A percentile compares a stretch with the other conserved stretches of the same genome.
These are phyloP conservation scores for Houttuynia cordata DNA, from an alignment of 164 flowering plant species.

Conservation along the genomic window DNA sequence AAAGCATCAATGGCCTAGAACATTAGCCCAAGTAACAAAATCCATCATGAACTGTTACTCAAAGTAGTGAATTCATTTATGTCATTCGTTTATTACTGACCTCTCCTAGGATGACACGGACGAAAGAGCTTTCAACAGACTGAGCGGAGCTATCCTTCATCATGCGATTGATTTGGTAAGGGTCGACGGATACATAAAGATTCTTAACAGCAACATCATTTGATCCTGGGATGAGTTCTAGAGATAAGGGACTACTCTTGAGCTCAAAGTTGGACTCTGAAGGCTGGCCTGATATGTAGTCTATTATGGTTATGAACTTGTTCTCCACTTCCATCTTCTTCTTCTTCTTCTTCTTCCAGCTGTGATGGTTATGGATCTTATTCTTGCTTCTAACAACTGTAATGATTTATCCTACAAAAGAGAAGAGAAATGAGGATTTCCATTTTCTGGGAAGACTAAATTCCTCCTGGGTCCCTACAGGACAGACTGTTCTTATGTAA, in stretches of 20 bases:
- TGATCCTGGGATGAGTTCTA: constrained; percentile 15
- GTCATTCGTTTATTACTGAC: constrained; percentile 15
- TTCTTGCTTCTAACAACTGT: too few relatives aligned
- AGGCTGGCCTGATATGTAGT: constrained; percentile 34
- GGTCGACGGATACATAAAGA: constrained; percentile 57
- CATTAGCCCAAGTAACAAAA: too few relatives aligned
- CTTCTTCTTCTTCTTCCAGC: neutral
- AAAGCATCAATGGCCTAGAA: too few relatives aligned
- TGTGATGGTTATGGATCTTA: too few relatives aligned
- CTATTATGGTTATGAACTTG: constrained; percentile 32
- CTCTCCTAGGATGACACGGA: constrained; percentile 29
- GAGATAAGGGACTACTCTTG: constrained; percentile 12
- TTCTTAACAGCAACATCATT: constrained; percentile 40
- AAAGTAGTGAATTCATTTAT: too few relatives aligned
- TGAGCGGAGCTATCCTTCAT: constrained; percentile 43
- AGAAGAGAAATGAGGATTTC: too few relatives aligned
- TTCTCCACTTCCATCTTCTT: constrained; percentile 38
- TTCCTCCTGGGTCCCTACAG: too few relatives aligned
- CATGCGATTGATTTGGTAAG: constrained; percentile 73
- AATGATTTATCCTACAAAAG: too few relatives aligned
- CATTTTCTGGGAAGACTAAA: too few relatives aligned
- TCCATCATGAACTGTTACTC: too few relatives aligned
- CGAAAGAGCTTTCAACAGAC: constrained; percentile 10
- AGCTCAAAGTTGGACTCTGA: constrained; percentile 47
- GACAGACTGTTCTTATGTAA: too few relatives aligned